Base-by-base conservation (phyloP, 768 basidiomycete species). In the Suillus alpinus region DNA sequence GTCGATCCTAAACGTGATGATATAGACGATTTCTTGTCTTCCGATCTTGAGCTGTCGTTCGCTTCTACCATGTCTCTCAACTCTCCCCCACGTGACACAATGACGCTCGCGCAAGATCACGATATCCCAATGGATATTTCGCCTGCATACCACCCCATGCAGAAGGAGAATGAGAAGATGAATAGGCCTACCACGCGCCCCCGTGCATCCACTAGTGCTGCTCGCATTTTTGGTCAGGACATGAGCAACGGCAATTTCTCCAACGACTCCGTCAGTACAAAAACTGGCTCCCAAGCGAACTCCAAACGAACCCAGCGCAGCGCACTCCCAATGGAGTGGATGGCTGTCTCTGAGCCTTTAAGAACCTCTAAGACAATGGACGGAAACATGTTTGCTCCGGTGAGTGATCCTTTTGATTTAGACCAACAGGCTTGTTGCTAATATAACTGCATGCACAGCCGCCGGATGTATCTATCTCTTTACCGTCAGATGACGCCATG, bases 111-210 rank as follows among this genome's bases (percentile, higher is more conserved):
- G 7, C 75, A 80, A 34, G 85, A 86, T 29, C 79, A 78, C 63
- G 76, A 81, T 55, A 80, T 87, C 56, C 83, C 89, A 4, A 93
- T 93, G 92, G 91, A 93, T 68, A 88, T 94, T 51, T 93, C 91
- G 4, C 92, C 92, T 9, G 83, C 82, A 26, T 87, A 74, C 7
- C 72, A 62, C 49, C 58, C 64, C 32, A n/a, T 62, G 59, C 64
- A 67, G 65, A 69, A 56, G 58, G 69, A 66, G 69, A 72, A 62
- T 59, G 69, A 58, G 74, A 71, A 64, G 63, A 71, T 53, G 40
- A 60, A 43, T 56, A 76, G 70, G 63, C 68, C 71, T 16, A 67
- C 71, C 23, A 72, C 71, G 40, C 84, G 89, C 29, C 86, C 88
- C 4, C 83, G 87, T 57, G 86, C 88, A 29, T 85, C 83, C 59